These are phyloP conservation scores for Termitomyces sp. DNA, from an alignment of 1,284 basidiomycete genomes.

Conservation along the genomic window DNA sequence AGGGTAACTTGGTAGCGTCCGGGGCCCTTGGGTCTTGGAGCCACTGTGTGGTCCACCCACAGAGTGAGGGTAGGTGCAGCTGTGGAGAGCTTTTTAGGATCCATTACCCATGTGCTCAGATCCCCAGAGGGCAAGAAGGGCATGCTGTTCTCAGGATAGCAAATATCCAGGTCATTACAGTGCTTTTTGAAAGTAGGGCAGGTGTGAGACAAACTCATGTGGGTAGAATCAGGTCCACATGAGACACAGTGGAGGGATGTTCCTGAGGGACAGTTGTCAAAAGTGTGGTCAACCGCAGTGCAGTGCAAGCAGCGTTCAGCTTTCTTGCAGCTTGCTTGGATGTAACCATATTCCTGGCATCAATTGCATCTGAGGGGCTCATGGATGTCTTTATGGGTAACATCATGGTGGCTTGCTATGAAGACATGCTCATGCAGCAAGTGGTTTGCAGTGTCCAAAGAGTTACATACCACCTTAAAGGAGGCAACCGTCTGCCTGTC, in stretches of 20 bases:
- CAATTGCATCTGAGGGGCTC: constrained; percentile 5
- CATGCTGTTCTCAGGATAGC: constrained; percentile 5
- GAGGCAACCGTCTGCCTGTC: neutral
- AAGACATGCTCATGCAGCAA: neutral
- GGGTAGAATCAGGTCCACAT: neutral
- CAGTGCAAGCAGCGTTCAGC: neutral
- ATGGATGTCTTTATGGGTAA: neutral
- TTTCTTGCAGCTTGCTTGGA: neutral
- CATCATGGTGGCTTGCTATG: neutral
- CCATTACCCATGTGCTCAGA: neutral
- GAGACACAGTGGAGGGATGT: neutral
- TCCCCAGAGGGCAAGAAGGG: constrained; percentile 6
- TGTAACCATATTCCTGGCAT: constrained; percentile 2
- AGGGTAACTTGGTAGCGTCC: neutral
- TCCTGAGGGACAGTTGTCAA: neutral
- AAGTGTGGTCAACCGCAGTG: neutral
- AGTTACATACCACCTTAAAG: neutral
- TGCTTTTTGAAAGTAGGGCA: constrained; percentile 1
- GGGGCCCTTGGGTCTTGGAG: neutral
- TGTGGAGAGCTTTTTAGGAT: neutral
- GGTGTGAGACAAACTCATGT: neutral
- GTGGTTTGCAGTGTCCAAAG: neutral
- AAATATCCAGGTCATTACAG: neutral
- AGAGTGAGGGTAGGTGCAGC: too few species aligned
- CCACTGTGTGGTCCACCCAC: too few species aligned